Percentiles rank a stretch among this genome's conserved stretches.
phyloP scores from a whole-genome alignment of 345 rosid species.

The Camelina hispida region DNA sequence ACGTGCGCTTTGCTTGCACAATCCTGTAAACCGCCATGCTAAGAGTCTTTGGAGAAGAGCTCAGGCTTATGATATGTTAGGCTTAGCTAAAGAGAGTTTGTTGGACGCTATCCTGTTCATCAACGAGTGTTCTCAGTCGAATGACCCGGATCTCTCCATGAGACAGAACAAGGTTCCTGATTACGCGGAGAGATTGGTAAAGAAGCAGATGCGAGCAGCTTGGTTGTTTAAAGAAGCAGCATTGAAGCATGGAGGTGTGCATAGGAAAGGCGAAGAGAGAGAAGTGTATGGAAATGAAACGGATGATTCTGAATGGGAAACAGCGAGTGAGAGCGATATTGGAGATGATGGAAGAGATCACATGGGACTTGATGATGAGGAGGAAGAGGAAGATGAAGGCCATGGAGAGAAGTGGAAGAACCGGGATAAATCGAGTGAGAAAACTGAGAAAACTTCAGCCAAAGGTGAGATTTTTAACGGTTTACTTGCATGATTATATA shows the following conservation, averaged over 20 bases:
- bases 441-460: slow-evolving; percentile 52
- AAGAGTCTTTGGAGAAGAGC: slow-evolving; percentile 99
- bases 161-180: slow-evolving; percentile 98
- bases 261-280: slow-evolving; percentile 67
- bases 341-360: slow-evolving; percentile 85
- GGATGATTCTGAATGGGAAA: slow-evolving; percentile 98
- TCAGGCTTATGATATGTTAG: slow-evolving; percentile 96
- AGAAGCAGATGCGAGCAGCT: slow-evolving; percentile 98
- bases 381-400: slow-evolving; percentile 62
- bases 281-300: slow-evolving; percentile 74
- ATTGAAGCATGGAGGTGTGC: slow-evolving; percentile 86
- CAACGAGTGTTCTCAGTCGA: slow-evolving; percentile 96
- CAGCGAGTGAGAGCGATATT: slow-evolving; percentile 93
- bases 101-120: slow-evolving; percentile 96
- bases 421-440: slow-evolving; percentile 46
- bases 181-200: slow-evolving; percentile 93
- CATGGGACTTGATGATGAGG: slow-evolving; percentile 73
- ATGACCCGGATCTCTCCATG: slow-evolving; percentile 88
- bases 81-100: slow-evolving; percentile 92
- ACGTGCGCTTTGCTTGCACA: slow-evolving; percentile 83
- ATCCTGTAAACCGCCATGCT: slow-evolving; percentile 89
- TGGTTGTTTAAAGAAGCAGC: slow-evolving; percentile 98
- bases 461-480: slow-evolving; percentile 51
- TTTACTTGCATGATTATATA: slow-evolving; percentile 25
- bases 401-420: slow-evolving; percentile 41